Base-by-base conservation (phyloP, 1,139 yeast species). In the Scheffersomyces insectosa region DNA sequence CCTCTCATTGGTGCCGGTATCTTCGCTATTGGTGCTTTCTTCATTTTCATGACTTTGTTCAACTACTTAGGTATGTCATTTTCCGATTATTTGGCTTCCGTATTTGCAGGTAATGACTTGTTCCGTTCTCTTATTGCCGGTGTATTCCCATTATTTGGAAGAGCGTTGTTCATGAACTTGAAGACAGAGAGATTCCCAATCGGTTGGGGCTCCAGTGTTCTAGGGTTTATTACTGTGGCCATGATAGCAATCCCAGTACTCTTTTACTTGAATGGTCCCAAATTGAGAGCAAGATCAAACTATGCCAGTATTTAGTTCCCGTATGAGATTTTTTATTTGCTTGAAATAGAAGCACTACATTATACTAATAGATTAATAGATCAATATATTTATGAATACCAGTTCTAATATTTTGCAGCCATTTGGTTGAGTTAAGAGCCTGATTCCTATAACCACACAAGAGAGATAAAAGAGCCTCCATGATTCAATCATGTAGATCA, bases 71-170 rank as follows among this genome's bases (percentile, higher is more conserved):
- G 66, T 8, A 57, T 58, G 55, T 63, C 68, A 1, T 75, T 70
- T 55, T 65, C 59, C 42, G 60, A 68, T 39, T 73, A 70, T 52
- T 59, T 77, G 55, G 86, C 85, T 0, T 79, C 85, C 5, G 83
- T 79, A 3, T 80, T 77, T 57, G 84, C 85, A 1, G 75, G 80
- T 25, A 80, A 80, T 52, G 80, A 73, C 11, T 64, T 80, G 42
- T 70, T 72, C 51, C 68, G 86, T 51, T 72, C 83, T 2, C 64
- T 66, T 2, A 67, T 79, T 57, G 88, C 83, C 0, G 82, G 82
- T 29, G 78, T 77, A 3, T 83, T 83, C 69, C 88, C 88, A 36
- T 63, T 83, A 38, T 81, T 83, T 56, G 86, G 83, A 4, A 59
- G 64, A 37, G 70, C 75, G 1, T 66, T 83, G 72, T 83, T 72